A percentile compares a stretch with the other conserved stretches of the same genome.
Evolutionary conservation across 331 rosid genomes (phyloP).

Genomic region (Malus hybrid): DNA sequence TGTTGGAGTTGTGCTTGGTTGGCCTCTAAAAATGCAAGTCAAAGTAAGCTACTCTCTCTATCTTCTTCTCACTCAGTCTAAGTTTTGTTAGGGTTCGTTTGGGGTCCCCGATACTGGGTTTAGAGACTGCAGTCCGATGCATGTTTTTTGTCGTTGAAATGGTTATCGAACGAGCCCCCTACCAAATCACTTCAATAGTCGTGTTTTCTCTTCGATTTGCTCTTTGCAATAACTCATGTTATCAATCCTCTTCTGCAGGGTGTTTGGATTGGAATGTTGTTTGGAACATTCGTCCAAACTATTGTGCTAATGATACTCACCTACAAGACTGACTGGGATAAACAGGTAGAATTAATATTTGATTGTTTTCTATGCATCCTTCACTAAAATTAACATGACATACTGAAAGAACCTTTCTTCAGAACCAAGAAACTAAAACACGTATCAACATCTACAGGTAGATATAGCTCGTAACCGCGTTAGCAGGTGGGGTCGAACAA

Average conservation of each 20-base stretch:
- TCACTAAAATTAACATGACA: background rate
- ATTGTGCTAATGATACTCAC: slow-evolving; percentile 32
- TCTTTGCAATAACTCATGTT: background rate
- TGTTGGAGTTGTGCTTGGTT: slow-evolving; percentile 37
- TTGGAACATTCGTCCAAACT: slow-evolving; percentile 49
- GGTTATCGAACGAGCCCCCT: too few species aligned
- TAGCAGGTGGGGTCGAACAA: background rate
- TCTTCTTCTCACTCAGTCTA: background rate
- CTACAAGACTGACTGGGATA: slow-evolving; percentile 48
- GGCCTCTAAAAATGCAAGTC: slow-evolving; percentile 27
- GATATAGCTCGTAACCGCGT: slow-evolving; percentile 8
- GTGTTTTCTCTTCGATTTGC: background rate
- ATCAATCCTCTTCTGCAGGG: slow-evolving; percentile 27
- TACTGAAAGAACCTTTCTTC: too few species aligned
- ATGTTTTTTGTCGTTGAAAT: too few species aligned
- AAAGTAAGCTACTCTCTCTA: slow-evolving; percentile 18
- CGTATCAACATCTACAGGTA: slow-evolving; percentile 10
- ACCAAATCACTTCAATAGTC: too few species aligned
- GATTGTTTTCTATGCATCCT: background rate
- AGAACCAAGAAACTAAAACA: background rate
- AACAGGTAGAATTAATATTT: slow-evolving; percentile 27
- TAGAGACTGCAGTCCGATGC: too few species aligned
- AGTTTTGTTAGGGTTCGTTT: too few species aligned
- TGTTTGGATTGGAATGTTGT: slow-evolving; percentile 60
- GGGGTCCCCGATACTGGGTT: too few species aligned